Evolutionary conservation across 352 stramenopile genomes (phyloP).

Genomic region (Phytophthora pisi): DNA sequence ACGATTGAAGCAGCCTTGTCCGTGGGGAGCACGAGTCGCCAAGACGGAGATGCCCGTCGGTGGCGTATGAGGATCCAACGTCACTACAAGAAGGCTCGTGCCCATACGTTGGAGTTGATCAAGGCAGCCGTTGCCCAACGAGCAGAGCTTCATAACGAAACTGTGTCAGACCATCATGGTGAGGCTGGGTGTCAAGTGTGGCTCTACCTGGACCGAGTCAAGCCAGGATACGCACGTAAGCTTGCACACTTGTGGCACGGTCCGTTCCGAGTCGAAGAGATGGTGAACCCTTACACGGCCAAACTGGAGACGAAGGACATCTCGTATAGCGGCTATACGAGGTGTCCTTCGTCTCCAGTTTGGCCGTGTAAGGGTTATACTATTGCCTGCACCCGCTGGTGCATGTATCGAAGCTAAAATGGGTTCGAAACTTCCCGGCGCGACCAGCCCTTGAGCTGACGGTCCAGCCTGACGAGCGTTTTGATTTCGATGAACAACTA

Average conservation of each 20-base stretch:
- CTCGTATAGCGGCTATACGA: background rate
- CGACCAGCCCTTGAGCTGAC: background rate
- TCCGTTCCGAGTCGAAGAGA: background rate
- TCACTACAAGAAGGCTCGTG: background rate
- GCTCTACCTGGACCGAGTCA: background rate
- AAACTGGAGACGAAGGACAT: background rate
- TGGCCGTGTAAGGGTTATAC: background rate
- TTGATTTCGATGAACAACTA: background rate
- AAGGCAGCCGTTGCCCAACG: background rate
- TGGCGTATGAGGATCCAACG: background rate
- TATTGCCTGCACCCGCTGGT: background rate
- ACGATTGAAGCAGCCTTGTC: no score
- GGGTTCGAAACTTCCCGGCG: background rate
- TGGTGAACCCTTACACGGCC: background rate
- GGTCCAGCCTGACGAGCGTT: background rate
- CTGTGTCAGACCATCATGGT: background rate
- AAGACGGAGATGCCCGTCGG: no score
- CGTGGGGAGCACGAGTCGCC: no score
- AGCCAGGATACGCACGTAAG: background rate
- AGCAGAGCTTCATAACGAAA: background rate
- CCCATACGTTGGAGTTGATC: background rate
- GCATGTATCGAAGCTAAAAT: background rate
- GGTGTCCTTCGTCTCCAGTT: background rate
- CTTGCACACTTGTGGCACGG: background rate
- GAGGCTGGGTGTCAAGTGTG: background rate